Evolutionary conservation across 345 rosid genomes (phyloP).

Genomic region (Hevea brasiliensis): DNA sequence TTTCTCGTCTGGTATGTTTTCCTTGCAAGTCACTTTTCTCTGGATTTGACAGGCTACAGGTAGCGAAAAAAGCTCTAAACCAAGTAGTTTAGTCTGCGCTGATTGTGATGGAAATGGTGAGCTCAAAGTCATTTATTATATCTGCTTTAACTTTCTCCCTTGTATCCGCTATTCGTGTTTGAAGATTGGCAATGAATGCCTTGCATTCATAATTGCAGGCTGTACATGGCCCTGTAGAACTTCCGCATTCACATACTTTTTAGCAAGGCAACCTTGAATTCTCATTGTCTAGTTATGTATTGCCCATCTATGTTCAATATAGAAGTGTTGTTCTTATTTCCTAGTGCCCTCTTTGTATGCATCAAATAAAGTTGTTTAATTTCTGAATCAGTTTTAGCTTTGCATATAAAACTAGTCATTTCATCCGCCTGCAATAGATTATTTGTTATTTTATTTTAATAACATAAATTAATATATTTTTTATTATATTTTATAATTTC

Average conservation of each 20-base stretch:
- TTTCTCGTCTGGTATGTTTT: neutral
- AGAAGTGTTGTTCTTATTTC: neutral
- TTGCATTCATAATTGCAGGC: neutral
- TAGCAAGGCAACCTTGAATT: neutral
- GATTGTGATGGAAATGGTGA: conserved; percentile 57
- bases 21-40: conserved; percentile 5
- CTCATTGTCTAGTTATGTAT: neutral
- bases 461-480: too few relatives aligned
- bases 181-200: neutral
- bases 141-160: neutral
- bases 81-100: conserved; percentile 63
- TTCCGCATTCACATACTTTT: neutral
- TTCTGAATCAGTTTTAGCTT: neutral
- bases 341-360: neutral
- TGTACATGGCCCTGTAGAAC: neutral
- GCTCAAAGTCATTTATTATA: neutral
- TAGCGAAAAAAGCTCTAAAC: conserved; percentile 37
- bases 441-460: too few relatives aligned
- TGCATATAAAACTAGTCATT: too few relatives aligned
- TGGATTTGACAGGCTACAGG: conserved; percentile 53
- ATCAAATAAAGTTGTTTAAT: neutral
- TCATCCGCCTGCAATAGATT: too few relatives aligned
- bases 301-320: too few relatives aligned
- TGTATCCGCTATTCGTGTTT: neutral
- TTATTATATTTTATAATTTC: too few relatives aligned